Evolutionary conservation across 768 basidiomycete species (phyloP), one percentile per base, ranked within the genome.

Genomic region (Boletus sensibilis): DNA sequence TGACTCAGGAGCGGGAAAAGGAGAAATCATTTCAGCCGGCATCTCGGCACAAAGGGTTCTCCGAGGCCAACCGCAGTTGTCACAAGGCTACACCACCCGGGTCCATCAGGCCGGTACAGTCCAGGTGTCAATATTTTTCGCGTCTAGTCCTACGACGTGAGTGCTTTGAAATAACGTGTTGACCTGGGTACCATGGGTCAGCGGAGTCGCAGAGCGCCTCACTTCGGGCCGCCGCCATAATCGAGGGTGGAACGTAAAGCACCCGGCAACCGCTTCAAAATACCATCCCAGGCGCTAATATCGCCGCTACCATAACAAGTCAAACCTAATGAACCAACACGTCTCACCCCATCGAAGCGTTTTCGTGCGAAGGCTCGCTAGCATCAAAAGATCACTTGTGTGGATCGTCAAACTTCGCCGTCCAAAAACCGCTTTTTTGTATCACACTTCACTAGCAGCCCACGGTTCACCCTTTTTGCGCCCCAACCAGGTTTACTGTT

Each of bases 341-440:
- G 25, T 12, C 41, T 38, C 56, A 48, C 34, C 25, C 29, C 34
- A 35, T 50, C 56, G 49, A 56, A 66, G 45, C 50, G 35, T 37
- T 42, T 55, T 37, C 57, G 63, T 65, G 64, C 53, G 47, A 67
- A 61, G 65, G 10, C 46, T 60, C 61, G 61, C 53, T 55, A 64
- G 53, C 37, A 52, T 55, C 57, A 61, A 56, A 56, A 47, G 35
- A 48, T 53, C 48, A 44, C 45, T 39, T 61, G 38, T 48, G 29
- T 42, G 21, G 45, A 23, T 51, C 49, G 14, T 52, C 43, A 35
- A 40, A 14, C 41, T 50, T 51, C 18, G 43, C 57, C 68, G 55
- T 59, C 49, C 52, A 69, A 68, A 59, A n/a, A 29, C 66, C 68
- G 53, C 55, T 7, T 38, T 16, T 25, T 43, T 37, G 29, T 39